Conservation (phyloP, 208 protist genomes). For the Crithidia bombi region DNA sequence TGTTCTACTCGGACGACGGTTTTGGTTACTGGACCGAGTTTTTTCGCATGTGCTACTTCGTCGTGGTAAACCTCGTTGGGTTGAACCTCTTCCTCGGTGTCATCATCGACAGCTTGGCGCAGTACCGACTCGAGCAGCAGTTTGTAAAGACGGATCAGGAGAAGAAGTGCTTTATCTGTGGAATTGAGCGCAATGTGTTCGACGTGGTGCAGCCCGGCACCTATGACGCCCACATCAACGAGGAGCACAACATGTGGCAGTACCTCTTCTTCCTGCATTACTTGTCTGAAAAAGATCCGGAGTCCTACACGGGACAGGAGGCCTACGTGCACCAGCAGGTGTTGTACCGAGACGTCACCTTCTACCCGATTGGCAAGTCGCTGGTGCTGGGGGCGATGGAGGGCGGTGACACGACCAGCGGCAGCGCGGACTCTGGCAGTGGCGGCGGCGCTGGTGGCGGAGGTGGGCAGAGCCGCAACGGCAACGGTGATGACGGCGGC, state of each 20-base stretch:
- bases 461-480: constrained; percentile 3
- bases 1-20: constrained; percentile 51
- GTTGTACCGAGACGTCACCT: constrained; percentile 59
- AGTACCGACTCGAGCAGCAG: constrained; percentile 71
- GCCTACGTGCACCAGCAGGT: constrained; percentile 69
- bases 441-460: constrained; percentile 9
- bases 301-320: constrained; percentile 83
- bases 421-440: constrained; percentile 12
- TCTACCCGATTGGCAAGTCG: constrained; percentile 77
- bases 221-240: constrained; percentile 82
- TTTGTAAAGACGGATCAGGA: constrained; percentile 69
- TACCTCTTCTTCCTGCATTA: constrained; percentile 94
- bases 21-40: constrained; percentile 89
- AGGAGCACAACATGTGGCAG: constrained; percentile 96
- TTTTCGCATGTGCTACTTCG: constrained; percentile 88
- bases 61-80: constrained; percentile 80
- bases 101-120: constrained; percentile 93
- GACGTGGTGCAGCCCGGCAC: constrained; percentile 73
- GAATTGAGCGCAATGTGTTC: constrained; percentile 80
- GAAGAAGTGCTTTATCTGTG: constrained; percentile 95
- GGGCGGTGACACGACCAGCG: constrained; percentile 10
- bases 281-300: constrained; percentile 65
- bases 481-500: constrained; percentile 10
- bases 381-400: constrained; percentile 50
- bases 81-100: constrained; percentile 95